Evolutionary conservation across 768 basidiomycete genomes (phyloP).

Genomic region (Omphalotus guepiniiformis): DNA sequence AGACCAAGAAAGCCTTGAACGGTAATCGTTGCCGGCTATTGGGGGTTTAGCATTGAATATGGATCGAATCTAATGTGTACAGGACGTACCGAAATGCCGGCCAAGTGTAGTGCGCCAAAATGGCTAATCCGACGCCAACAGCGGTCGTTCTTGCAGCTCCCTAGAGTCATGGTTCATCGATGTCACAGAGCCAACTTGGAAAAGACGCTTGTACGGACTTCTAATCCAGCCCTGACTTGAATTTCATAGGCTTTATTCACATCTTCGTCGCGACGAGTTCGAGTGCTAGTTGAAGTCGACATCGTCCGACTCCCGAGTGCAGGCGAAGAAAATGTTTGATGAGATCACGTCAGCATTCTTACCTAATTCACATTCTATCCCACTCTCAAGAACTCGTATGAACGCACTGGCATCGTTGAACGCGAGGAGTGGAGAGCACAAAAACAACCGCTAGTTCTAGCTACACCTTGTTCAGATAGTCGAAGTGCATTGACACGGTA

Average conservation of each 20-base stretch:
- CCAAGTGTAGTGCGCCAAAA: constrained; percentile 67
- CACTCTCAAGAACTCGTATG: no score
- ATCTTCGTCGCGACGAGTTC: constrained; percentile 46
- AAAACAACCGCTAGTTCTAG: no score
- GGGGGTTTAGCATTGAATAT: background rate
- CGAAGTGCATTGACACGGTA: no score
- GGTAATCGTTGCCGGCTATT: constrained; percentile 72
- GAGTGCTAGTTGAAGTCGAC: constrained; percentile 20
- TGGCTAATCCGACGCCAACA: constrained; percentile 55
- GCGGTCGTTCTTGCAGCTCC: constrained; percentile 50
- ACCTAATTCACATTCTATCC: no score
- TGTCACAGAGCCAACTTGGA: constrained; percentile 1
- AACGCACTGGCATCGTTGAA: no score
- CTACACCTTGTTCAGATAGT: no score
- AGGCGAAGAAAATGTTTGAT: no score
- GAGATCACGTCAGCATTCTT: no score
- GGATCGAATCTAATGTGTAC: background rate
- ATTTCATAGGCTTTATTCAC: constrained; percentile 55
- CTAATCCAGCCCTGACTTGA: constrained; percentile 54
- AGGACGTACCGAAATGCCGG: constrained; percentile 59
- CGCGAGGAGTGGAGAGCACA: no score
- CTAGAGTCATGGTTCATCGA: constrained; percentile 26
- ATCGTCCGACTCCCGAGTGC: no score
- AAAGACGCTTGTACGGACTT: constrained; percentile 37
- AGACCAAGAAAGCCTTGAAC: constrained; percentile 77